phyloP scores from a whole-genome alignment of 176 grass and related monocot genomes.

The Raddia distichophylla region DNA sequence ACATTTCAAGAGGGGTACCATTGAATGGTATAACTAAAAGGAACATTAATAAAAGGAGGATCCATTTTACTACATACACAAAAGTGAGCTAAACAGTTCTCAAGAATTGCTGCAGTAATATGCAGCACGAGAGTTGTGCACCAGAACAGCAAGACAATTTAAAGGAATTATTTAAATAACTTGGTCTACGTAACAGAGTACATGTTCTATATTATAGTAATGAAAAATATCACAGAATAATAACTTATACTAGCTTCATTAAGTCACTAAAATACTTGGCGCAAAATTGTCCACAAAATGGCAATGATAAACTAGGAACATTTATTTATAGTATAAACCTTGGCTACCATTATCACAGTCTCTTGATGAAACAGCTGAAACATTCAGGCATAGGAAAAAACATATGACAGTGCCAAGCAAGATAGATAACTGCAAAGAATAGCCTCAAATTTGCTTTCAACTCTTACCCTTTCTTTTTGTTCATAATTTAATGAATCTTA shows the following conservation, averaged over 20 bases:
- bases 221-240: neutral
- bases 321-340: neutral
- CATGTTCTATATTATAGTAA: conserved; percentile 8
- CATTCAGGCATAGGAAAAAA: neutral
- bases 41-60: neutral
- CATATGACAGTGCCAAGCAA: neutral
- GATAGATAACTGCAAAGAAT: neutral
- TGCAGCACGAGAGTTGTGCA: neutral
- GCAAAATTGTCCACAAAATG: conserved; percentile 16
- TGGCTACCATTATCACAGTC: conserved; percentile 13
- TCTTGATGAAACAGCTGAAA: conserved; percentile 10
- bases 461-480: conserved; percentile 11
- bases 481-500: neutral
- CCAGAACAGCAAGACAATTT: conserved; percentile 9
- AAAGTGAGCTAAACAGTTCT: neutral
- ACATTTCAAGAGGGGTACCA: no score
- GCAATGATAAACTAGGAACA: neutral
- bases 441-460: neutral
- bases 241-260: conserved; percentile 35
- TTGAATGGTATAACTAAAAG: no score
- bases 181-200: conserved; percentile 29
- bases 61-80: conserved; percentile 1
- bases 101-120: neutral
- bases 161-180: conserved; percentile 17
- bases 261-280: conserved; percentile 11